Percentiles rank a stretch among this genome's conserved stretches.
These are phyloP conservation scores for Synchytrium microbalum DNA, from an alignment of 371 early-diverging fungal genomes.

Conservation along the genomic window DNA sequence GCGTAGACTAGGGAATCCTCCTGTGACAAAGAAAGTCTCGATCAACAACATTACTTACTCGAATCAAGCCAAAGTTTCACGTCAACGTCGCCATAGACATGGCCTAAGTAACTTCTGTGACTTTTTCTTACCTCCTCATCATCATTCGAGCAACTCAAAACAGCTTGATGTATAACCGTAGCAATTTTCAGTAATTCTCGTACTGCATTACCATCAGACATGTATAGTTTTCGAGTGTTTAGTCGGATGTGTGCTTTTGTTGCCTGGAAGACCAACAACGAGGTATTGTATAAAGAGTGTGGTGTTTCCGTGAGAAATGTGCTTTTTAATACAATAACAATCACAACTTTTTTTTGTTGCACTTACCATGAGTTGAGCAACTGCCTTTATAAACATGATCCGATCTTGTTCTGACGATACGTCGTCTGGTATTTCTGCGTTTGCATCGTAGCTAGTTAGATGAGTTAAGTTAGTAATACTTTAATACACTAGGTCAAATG, in stretches of 20 bases:
- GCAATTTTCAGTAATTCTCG: slow-evolving; percentile 37
- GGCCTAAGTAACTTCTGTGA: too few species aligned
- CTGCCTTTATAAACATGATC: slow-evolving; percentile 35
- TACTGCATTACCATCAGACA: slow-evolving; percentile 42
- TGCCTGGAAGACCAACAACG: too few species aligned
- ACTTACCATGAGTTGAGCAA: slow-evolving; percentile 36
- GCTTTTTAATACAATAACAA: background rate
- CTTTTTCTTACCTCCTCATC: too few species aligned
- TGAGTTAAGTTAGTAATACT: background rate
- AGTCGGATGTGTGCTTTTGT: slow-evolving; percentile 37
- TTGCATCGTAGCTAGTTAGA: slow-evolving; percentile 30
- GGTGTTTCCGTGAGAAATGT: background rate
- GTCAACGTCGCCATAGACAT: too few species aligned
- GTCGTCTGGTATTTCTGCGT: slow-evolving; percentile 23
- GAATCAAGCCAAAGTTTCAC: too few species aligned
- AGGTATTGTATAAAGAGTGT: too few species aligned
- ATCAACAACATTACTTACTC: background rate
- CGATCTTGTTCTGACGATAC: slow-evolving; percentile 35
- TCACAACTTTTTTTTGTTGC: background rate
- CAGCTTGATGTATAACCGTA: slow-evolving; percentile 30
- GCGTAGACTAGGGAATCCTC: slow-evolving; percentile 18
- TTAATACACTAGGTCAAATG: background rate
- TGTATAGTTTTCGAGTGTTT: slow-evolving; percentile 42
- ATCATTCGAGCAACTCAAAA: background rate
- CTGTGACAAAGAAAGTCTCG: too few species aligned